Evolutionary conservation across 306 rosid genomes (phyloP).

Genomic region (Ziziphus jujuba): DNA sequence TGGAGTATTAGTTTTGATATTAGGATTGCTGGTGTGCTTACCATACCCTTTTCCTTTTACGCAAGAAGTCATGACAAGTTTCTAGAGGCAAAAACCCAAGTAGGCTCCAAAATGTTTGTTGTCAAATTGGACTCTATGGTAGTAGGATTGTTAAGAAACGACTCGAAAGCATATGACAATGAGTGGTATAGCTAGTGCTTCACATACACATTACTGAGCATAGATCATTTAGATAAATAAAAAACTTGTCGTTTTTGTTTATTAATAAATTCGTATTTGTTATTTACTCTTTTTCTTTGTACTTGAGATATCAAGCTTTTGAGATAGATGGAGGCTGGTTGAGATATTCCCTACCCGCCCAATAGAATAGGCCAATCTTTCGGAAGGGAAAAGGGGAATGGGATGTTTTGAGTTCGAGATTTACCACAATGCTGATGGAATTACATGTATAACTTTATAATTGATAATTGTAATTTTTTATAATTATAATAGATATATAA

Average conservation of each 20-base stretch:
- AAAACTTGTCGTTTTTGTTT: neutral
- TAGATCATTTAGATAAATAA: slow-evolving; percentile 7
- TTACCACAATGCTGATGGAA: no score
- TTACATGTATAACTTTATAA: no score
- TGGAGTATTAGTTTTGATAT: slow-evolving; percentile 73
- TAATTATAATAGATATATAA: no score
- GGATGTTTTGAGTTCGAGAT: no score
- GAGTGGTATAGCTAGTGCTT: neutral
- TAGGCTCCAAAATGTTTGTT: neutral
- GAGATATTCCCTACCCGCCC: no score
- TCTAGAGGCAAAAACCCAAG: slow-evolving; percentile 33
- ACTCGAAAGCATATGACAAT: neutral
- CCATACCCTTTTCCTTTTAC: slow-evolving; percentile 93
- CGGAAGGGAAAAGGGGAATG: no score
- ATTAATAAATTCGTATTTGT: no score
- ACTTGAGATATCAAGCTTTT: no score
- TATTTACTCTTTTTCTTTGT: neutral
- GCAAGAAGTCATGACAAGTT: slow-evolving; percentile 54
- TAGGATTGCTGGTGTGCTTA: slow-evolving; percentile 91
- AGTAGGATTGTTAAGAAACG: neutral
- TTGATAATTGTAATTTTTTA: no score
- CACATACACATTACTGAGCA: slow-evolving; percentile 7
- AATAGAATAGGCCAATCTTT: no score
- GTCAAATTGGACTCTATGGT: neutral
- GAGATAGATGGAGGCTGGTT: no score